Evolutionary conservation across 352 stramenopile genomes (phyloP), one percentile per base, ranked within the genome.

Genomic region (Phytophthora citrophthora): DNA sequence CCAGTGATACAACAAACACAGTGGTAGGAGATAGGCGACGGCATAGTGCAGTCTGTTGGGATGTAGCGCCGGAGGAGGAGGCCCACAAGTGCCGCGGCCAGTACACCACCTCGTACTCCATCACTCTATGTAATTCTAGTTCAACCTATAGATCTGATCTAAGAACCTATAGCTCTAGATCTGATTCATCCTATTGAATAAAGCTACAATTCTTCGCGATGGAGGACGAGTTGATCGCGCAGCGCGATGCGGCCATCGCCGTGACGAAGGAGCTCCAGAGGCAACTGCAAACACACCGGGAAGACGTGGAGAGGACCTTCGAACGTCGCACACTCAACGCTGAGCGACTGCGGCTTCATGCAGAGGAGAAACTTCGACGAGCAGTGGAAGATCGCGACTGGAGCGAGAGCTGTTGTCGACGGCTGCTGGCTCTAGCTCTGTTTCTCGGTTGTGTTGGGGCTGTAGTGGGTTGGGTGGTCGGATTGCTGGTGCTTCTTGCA

Each of bases 201-300:
- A 29, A 32, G 12, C 0, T 34, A 34, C 9, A 13, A 34, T 34
- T 34, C 29, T 20, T 34, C 29, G 48, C 78, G 57, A 76, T 92
- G 83, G 83, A 92, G 49, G 81, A 89, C 52, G 83, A 92, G 65
- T 67, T 92, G 20, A 76, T 83, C 26, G 83, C 83, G 36, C 83
- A 92, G 79, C 81, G 83, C 34, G 83, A 92, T 44, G 83, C 83
- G 20, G 83, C 83, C 31, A 88, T 92, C 55, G 83, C 83, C 47
- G 83, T 92, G 50, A 87, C 79, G 16, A 86, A 87, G 57, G 83
- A 92, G 72, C 71, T 92, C 20, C 83, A 90, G 68, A 70, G 76
- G 12, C 77, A 92, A 57, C 54, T 89, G 57, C 73, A 89, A 50
- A 70, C 47, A 7, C 69, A 86, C 40, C 75, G 76, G 23, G 73